A percentile compares a stretch with the other conserved stretches of the same genome.
Conservation (phyloP, 1,139 yeast species). For the Magnusiomyces fungicola region DNA sequence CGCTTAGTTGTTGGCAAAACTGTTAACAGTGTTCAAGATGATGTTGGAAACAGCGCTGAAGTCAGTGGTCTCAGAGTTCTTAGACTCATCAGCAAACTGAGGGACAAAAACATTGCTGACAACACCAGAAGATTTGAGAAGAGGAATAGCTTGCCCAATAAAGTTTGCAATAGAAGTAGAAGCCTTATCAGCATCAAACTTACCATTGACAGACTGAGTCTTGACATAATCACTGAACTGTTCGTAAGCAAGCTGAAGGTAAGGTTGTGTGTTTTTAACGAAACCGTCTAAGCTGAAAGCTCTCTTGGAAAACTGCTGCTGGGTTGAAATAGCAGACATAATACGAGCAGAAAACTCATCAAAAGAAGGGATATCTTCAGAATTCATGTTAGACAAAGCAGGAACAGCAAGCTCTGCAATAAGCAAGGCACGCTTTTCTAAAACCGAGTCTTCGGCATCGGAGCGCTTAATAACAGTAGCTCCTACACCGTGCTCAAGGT, state of each 20-base stretch:
- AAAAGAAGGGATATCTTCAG: neutral
- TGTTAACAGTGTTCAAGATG: neutral
- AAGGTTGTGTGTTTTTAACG: neutral
- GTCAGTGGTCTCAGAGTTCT: neutral
- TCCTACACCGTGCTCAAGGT: neutral
- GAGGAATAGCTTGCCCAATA: neutral
- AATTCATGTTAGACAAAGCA: neutral
- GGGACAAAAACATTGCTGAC: neutral
- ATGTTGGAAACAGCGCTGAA: neutral
- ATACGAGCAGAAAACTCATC: neutral
- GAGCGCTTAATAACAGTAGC: neutral
- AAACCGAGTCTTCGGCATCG: neutral
- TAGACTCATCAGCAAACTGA: neutral
- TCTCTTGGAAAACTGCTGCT: neutral
- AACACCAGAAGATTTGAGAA: conserved; percentile 1
- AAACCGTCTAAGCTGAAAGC: neutral
- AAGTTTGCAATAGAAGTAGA: neutral
- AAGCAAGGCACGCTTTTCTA: neutral
- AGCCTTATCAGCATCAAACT: neutral
- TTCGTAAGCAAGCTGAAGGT: neutral
- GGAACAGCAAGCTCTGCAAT: neutral
- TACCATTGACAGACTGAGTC: neutral
- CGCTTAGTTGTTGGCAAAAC: neutral
- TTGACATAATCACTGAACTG: conserved; percentile 5
- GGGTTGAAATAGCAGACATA: neutral